Evolutionary conservation across 176 grass and related monocot species (phyloP), one percentile per base, ranked within the genome.

Genomic region (Hordeum vulgare): DNA sequence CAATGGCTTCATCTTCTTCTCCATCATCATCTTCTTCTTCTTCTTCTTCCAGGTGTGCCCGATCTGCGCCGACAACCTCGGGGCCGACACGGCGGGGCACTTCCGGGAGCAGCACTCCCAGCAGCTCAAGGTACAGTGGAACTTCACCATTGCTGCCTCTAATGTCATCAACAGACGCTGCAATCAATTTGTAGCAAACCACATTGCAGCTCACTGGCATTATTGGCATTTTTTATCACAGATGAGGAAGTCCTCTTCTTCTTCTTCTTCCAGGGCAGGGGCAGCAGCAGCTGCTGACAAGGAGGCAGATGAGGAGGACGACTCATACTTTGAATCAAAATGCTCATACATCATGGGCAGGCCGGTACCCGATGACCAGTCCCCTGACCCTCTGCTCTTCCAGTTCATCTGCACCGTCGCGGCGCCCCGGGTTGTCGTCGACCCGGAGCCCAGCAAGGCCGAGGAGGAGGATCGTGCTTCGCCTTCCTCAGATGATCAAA

Each of bases 31-130:
- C 44, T 45, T 49, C 45, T 47, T 44, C 40, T 42, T 45, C 42
- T 11, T 42, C 10, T 45, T 45, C 60, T 68, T 82, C 0, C 77
- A 93, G 91, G 91, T 93, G 44, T 93, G 91, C 37, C 91, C 91
- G 5, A 81, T 93, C 53, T 93, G 91, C 34, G 91, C 91, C 10
- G 82, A 81, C 77, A 90, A 83, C 66, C 84, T 83, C 5, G 88
- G 81, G 11, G 66, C 73, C n/a, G 82, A 90, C 86, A 88, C 77
- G 67, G 61, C 59, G 4, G 75, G 25, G 49, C 91, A 93, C 76
- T 93, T 93, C 84, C 85, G 47, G 71, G 51, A 85, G 10, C 78
- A 76, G 14, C 91, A 93, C 47, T 83, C 88, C 3, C 85, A 76
- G 1, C 81, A 82, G 12, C 42, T 93, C 1, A 93, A 93, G 85